Base-by-base conservation (phyloP, 352 stramenopile genomes). In the Globisporangium sylvaticum region DNA sequence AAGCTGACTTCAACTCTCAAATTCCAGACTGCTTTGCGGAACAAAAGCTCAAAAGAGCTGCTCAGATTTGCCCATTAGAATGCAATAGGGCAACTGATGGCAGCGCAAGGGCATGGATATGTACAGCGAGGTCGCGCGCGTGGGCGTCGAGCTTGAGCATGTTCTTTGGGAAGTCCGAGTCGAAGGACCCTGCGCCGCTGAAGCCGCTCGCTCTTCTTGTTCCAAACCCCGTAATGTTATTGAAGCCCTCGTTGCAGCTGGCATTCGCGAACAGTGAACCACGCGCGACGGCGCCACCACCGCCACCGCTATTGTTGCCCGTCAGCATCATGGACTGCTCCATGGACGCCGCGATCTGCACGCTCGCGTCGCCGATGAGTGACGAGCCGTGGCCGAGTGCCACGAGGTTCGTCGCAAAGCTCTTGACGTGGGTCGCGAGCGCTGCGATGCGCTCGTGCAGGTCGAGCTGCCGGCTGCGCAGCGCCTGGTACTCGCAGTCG, bases 321-420 rank as follows among this genome's bases (percentile, higher is more conserved):
- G 9, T 32, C 4, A 32, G 24, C 48, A 48, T 10, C 42, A 60
- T 64, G 10, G 61, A 63, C 18, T 58, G 62, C 37, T 29, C 18
- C n/a, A 63, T 50, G 14, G 65, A 54, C 1, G 52, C 63, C 53
- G 73, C 74, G 50, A 77, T 70, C 20, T 70, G 69, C 39, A 62
- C 60, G 6, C 61, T 66, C 48, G 62, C 65, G 31, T 77, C 58
- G 15, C 71, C 68, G 46, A 80, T 80, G 48, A 76, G 67, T 8
- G 67, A 66, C 3, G 71, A 68, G n/a, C 65, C 65, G 56, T 80
- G 71, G 7, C 73, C 73, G n/a, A 80, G 54, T 18, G 73, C 73
- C 7, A 84, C 72, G 8, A 81, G 60, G 39, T 73, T 81, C 14
- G 74, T 77, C 31, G 72, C 74, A 70, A 77, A 84, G 54, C 67